Conservation (phyloP, 371 early-diverging fungal species). For the Lichtheimia ornata region DNA sequence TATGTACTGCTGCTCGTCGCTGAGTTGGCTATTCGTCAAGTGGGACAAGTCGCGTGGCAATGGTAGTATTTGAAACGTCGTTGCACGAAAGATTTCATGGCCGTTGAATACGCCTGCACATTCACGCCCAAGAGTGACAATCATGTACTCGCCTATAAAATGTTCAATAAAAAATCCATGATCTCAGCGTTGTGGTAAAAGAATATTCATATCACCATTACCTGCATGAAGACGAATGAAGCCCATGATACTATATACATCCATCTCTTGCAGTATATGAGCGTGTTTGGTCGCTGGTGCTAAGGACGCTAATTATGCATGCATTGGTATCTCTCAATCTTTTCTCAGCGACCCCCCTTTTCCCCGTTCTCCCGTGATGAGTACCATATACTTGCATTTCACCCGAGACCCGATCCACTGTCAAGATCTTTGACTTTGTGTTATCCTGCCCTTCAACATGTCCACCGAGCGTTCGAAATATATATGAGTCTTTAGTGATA, state of each 20-base stretch:
- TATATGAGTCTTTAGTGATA: too few species aligned
- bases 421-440: too few species aligned
- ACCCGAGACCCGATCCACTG: too few species aligned
- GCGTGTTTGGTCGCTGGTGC: slow-evolving; percentile 24
- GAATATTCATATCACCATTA: slow-evolving; percentile 11
- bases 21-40: slow-evolving; percentile 25
- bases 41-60: slow-evolving; percentile 52
- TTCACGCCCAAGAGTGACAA: slow-evolving; percentile 81
- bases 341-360: too few species aligned
- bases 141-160: slow-evolving; percentile 42
- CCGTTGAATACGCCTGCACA: slow-evolving; percentile 64
- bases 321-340: too few species aligned
- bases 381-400: too few species aligned
- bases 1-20: slow-evolving; percentile 79
- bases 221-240: slow-evolving; percentile 76
- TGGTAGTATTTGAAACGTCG: slow-evolving; percentile 66
- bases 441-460: too few species aligned
- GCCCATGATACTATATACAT: slow-evolving; percentile 70
- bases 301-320: neutral
- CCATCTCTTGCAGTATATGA: slow-evolving; percentile 20
- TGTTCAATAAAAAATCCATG: neutral
- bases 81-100: slow-evolving; percentile 35
- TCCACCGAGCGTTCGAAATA: too few species aligned
- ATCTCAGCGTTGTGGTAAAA: neutral
- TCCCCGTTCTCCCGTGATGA: too few species aligned